phyloP scores from a whole-genome alignment of 345 rosid genomes.

The Citrus trifoliata region DNA sequence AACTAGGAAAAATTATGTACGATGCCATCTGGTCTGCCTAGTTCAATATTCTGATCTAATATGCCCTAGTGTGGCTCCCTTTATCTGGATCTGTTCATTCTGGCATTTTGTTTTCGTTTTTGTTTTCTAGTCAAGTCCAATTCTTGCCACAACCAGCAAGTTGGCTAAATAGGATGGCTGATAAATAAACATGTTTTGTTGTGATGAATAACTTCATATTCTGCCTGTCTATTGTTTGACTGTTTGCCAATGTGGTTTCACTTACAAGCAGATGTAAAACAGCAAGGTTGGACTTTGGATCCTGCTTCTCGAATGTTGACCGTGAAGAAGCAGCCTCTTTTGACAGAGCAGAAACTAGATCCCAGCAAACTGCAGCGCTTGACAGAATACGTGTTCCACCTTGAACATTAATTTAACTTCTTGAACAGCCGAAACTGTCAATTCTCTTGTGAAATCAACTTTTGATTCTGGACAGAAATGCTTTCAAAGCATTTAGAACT shows the following conservation, averaged over 20 bases:
- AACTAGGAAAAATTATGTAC: neutral
- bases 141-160: neutral
- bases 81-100: neutral
- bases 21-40: neutral
- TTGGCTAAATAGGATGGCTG: neutral
- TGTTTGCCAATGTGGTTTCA: neutral
- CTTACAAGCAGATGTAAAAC: conserved; percentile 54
- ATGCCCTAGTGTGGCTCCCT: neutral
- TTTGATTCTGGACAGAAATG: neutral
- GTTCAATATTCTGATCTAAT: neutral
- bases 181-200: neutral
- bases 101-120: neutral
- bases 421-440: neutral
- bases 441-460: neutral
- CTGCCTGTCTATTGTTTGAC: neutral
- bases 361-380: conserved; percentile 70
- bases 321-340: conserved; percentile 60
- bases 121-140: neutral
- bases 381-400: conserved; percentile 82
- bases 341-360: conserved; percentile 67
- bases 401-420: conserved; percentile 44
- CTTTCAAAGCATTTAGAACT: conserved; percentile 3
- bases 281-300: conserved; percentile 73
- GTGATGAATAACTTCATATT: neutral
- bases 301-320: conserved; percentile 59